Evolutionary conservation across 2,329 filamentous ascomycete species (phyloP), one percentile per base, ranked within the genome.

Genomic region (Monosporascus sp.): DNA sequence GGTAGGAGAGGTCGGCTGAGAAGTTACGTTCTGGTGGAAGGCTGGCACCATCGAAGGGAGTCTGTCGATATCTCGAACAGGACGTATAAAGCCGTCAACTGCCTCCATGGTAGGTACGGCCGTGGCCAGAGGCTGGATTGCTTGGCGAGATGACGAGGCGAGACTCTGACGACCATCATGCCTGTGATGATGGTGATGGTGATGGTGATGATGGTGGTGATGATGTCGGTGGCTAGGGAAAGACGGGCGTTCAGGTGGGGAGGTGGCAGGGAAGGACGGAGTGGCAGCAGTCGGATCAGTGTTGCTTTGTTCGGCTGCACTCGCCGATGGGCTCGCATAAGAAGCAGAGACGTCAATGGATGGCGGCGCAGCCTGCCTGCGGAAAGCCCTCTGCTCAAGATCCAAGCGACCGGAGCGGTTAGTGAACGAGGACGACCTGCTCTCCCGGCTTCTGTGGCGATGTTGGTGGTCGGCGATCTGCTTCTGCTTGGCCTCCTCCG

Each of bases 1-100:
- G 7, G 90, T 94, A 1, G 91, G 91, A 14, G 91, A 97, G 53
- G 92, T 89, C 8, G 94, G 94, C 68, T 96, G 92, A n/a, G 93
- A 97, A 43, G 82, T 81, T 51, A 91, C 74, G 51, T 88, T 86
- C 11, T 81, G 78, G 58, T 88, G 82, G 51, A 86, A 76, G 41
- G 86, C 81, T 7, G 87, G 83, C 45, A 87, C 78, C 86, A 94
- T 95, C 50, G 88, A 94, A 47, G 88, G 90, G 54, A 94, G 80
- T 55, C 91, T 85, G 68, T 97, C 91, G 45, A 84, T 79, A 67
- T 95, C 90, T 61, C 90, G 86, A 37, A 93, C 87, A 7, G 88
- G 90, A 50, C 91, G 84, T 55, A 94, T 83, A 66, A 94, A 92
- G 3, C 82, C 82, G 66, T 93, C 88, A 40, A 82, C 73, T 17